Evolutionary conservation across 129 eudicot species (phyloP).

Genomic region (Tagetes patula): DNA sequence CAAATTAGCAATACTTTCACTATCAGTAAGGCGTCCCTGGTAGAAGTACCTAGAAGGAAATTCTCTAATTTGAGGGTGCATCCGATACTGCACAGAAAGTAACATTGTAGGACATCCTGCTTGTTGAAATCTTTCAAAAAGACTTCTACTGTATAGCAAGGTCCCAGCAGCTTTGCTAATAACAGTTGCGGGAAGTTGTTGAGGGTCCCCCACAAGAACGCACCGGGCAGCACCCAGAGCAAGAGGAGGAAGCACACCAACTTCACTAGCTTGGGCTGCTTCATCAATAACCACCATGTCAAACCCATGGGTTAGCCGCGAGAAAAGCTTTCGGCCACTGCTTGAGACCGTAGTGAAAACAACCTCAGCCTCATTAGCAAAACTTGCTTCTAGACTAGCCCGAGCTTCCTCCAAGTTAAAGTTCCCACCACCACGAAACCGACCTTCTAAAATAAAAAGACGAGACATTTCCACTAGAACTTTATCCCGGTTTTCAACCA

Average conservation of each 20-base stretch:
- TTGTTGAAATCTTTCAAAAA: slow-evolving; percentile 94
- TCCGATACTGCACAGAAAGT: slow-evolving; percentile 90
- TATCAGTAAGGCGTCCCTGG: slow-evolving; percentile 89
- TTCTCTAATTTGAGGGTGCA: slow-evolving; percentile 94
- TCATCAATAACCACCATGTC: slow-evolving; percentile 99
- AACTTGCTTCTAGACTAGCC: slow-evolving; percentile 92
- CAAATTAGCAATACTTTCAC: slow-evolving; percentile 68
- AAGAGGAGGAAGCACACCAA: slow-evolving; percentile 87
- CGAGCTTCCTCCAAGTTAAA: slow-evolving; percentile 96
- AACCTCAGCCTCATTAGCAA: slow-evolving; percentile 98
- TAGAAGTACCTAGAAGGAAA: slow-evolving; percentile 92
- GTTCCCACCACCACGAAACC: slow-evolving; percentile 65
- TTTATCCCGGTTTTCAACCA: slow-evolving; percentile 84
- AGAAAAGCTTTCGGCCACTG: slow-evolving; percentile 89
- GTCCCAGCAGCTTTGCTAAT: slow-evolving; percentile 98
- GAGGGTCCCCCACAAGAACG: slow-evolving; percentile 98
- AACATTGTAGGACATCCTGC: slow-evolving; percentile 98
- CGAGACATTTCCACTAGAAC: slow-evolving; percentile 89
- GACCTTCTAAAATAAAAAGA: slow-evolving; percentile 72
- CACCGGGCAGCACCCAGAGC: slow-evolving; percentile 98
- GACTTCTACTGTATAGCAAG: slow-evolving; percentile 87
- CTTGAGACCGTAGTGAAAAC: slow-evolving; percentile 95
- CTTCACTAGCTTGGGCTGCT: slow-evolving; percentile 99
- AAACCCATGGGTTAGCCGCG: slow-evolving; percentile 91
- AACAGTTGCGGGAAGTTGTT: slow-evolving; percentile 98